Percentiles rank a stretch among this genome's conserved stretches.
phyloP scores from a whole-genome alignment of 495 filamentous ascomycete genomes.

The Trichoderma orchidacearum region DNA sequence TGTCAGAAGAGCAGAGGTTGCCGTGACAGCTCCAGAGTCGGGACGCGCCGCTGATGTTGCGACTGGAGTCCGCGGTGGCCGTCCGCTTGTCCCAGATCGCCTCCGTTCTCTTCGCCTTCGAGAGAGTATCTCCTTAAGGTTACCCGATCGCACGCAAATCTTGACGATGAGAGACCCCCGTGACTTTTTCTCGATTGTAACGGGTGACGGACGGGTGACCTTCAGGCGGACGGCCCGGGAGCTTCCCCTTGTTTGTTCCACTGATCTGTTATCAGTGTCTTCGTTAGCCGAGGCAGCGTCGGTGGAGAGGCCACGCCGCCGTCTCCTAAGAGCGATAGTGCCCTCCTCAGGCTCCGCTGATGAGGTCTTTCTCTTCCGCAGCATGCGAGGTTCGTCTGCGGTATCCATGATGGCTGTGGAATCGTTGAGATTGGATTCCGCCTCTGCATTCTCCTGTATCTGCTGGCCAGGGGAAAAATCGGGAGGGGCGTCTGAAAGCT shows the following conservation, averaged over 20 bases:
- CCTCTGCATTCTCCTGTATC: constrained; percentile 31
- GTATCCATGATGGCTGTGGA: constrained; percentile 68
- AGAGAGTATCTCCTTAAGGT: constrained; percentile 43
- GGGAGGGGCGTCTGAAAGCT: constrained; percentile 10
- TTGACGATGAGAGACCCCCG: constrained; percentile 21
- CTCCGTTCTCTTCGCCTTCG: constrained; percentile 25
- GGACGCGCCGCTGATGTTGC: constrained; percentile 13
- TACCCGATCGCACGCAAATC: constrained; percentile 45
- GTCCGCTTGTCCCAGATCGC: constrained; percentile 18
- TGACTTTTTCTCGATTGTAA: constrained; percentile 22
- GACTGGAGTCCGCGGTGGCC: constrained; percentile 15
- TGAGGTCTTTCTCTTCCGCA: constrained; percentile 73
- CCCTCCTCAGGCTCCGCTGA: constrained; percentile 32
- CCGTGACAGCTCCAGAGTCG: neutral
- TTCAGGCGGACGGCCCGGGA: constrained; percentile 28
- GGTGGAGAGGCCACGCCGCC: constrained; percentile 24
- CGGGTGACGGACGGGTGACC: constrained; percentile 5
- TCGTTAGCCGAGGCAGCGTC: constrained; percentile 16
- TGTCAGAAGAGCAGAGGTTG: constrained; percentile 16
- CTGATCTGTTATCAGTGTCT: constrained; percentile 12
- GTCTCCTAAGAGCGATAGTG: constrained; percentile 25
- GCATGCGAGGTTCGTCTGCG: constrained; percentile 70
- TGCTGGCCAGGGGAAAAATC: neutral
- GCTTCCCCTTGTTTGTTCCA: constrained; percentile 1
- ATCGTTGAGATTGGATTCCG: constrained; percentile 76